Evolutionary conservation across 768 basidiomycete species (phyloP), one percentile per base, ranked within the genome.

Genomic region (Strobilomyces dryophilus): DNA sequence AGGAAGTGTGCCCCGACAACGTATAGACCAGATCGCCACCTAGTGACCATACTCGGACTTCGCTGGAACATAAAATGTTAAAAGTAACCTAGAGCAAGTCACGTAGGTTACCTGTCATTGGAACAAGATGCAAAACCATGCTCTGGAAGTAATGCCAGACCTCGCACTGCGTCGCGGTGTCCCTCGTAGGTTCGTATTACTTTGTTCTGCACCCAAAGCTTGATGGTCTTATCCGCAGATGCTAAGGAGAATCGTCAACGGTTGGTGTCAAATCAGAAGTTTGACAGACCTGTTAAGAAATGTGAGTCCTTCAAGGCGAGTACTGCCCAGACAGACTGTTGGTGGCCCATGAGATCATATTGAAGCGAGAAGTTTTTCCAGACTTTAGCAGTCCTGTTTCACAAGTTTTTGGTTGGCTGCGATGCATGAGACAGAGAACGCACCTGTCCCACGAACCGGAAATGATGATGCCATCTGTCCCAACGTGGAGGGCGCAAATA

Each of bases 391-490:
- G 95, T 92, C 66, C 95, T 98, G 63, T 29, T 53, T 47, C 36
- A 29, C 29, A 4, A 51, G 40, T 10, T n/a, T 45, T 39, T 10
- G 57, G 47, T 37, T n/a, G 20, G 34, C 47, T 32, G 31, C 10
- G 21, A 12, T 24, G 31, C 32, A n/a, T 24, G 29, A 44, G 37
- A 42, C 10, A 35, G 47, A 43, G 15, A 11, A 71, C 82, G 70
- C 62, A 95, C 95, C 80, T 89, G 73, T 98, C 97, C 97, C 97
- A 99, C 40, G 92, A 95, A 18, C 97, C 97, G 8, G 92, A 95
- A 52, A 97, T 83, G 55, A 98, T 85, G 46, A 81, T 76, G 15
- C 92, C 91, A 45, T 78, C 77, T 9, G 79, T 70, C 10, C 82
- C 81, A 5, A 84, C 80, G 63, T 91, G 79, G 51, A 99, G 74